Conservation (phyloP, 768 basidiomycete species). For the Amylocystis lapponica region DNA sequence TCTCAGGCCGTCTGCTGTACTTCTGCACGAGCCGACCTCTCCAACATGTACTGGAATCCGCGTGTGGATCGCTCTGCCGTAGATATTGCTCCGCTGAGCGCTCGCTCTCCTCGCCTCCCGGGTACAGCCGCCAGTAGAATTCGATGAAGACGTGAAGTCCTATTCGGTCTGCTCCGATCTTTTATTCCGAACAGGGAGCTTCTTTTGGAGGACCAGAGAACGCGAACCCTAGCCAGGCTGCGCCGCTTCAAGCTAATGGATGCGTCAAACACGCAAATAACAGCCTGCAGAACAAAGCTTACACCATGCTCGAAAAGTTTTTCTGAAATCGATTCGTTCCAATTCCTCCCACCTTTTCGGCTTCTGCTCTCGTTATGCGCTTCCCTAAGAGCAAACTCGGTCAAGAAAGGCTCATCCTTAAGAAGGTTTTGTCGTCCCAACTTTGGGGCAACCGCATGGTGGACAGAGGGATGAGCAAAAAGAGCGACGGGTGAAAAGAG, state of each 20-base stretch:
- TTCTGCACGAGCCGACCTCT: neutral
- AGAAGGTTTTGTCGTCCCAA: no score
- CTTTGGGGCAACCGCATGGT: no score
- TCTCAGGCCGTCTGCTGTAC: neutral
- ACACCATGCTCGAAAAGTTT: no score
- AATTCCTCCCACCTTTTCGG: no score
- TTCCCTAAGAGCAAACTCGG: no score
- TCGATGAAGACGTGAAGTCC: conserved; percentile 24
- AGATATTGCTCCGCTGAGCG: conserved; percentile 3
- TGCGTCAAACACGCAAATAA: neutral
- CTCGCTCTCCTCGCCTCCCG: neutral
- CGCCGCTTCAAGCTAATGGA: neutral
- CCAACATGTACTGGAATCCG: conserved; percentile 5
- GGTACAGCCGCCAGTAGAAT: conserved; percentile 20
- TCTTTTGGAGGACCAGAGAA: neutral
- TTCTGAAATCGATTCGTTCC: no score
- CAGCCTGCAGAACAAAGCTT: neutral
- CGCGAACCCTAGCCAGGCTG: neutral
- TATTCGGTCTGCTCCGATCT: no score
- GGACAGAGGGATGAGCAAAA: no score
- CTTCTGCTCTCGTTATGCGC: no score
- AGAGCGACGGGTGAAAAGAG: no score
- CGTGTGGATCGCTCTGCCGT: conserved; percentile 8
- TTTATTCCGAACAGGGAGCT: conserved; percentile 1
- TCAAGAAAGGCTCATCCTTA: no score